Base-by-base conservation (phyloP, 129 eudicot species). In the Chrysanthemum lavandulifolium region DNA sequence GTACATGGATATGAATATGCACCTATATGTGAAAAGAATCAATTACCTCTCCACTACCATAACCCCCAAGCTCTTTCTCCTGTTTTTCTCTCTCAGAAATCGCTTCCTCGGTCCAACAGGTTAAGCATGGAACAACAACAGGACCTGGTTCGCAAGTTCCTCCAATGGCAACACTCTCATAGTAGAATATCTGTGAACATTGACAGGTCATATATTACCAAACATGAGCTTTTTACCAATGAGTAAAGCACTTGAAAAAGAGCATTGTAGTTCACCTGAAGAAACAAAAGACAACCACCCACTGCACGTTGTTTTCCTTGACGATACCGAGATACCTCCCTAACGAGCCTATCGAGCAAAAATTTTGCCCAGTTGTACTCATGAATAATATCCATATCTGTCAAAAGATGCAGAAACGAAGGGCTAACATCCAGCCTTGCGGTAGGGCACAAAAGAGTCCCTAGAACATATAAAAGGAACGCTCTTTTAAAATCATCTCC, bases 351-450 rank as follows among this genome's bases (percentile, higher is more conserved):
- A 55, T 89, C 96, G 68, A 89, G 92, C 71, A 89, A 80, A 72
- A 89, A 89, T 25, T 86, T 89, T 2, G 92, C 96, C 96, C 96
- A 89, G 49, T 89, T 89, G 84, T 84, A 89, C 69, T 86, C 87
- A 58, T 89, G 96, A 57, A 89, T 79, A 52, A 58, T 61, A 79
- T 89, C 96, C 89, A 89, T 86, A 72, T 89, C 81, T 3, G 89
- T 86, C 75, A 86, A 62, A 62, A 86, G 79, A 79, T 89, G 92
- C 43, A 89, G 92, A 81, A 89, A 89, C 1, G 96, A 84, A 43
- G 96, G 96, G 75, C 96, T 89, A 72, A 89, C 92, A 76, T 89
- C 96, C 43, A 89, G 81, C 84, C 96, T 86, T 33, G 96, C 96
- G 4, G 92, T 89, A 61, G 96, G 96, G 68, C 96, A 86, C 78